Base-by-base conservation (phyloP, 176 grass and related monocot genomes). In the Aegilops bicornis region DNA sequence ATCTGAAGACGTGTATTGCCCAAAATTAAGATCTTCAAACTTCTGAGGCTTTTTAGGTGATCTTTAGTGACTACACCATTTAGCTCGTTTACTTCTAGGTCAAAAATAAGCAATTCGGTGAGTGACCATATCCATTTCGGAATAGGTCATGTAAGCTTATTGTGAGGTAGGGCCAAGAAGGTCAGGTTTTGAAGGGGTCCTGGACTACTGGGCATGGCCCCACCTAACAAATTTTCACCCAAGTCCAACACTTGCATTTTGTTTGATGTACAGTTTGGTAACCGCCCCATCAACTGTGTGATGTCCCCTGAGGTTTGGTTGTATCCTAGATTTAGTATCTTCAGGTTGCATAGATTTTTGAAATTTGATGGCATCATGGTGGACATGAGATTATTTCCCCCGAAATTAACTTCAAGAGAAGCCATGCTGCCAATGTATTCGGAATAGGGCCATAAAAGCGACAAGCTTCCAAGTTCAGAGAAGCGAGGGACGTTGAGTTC, bases 331-430 rank as follows among this genome's bases (percentile, higher is more conserved):
- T 43, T 10, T 2, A 82, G 70, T 24, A 76, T 5, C 61, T 39
- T 42, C 4, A 82, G 79, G 43, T 82, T 82, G 60, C 79, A 87
- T 43, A 82, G 12, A 37, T 58, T 67, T 76, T 8, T 82, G 60
- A 82, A 87, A 76, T 7, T 82, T n/a, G 79, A 42, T 39, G 70
- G 79, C 59, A 82, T 87, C 86, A 82, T 82, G 7, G 31, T 68
- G 9, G 60, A 76, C 31, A 59, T 82, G 13, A 68, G 45, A 76
- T 87, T 24, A 42, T 82, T 82, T 0, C 5, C 0, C 50, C 0
- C 1, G 16, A 77, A 31, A 32, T 0, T 33, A 54, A 82, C 9
- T 68, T 87, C 61, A 32, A 87, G 86, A 40, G 79, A 82, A 14
- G 59, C 8, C 60, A 87, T 87, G 4, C 2, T 30, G 2, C 29